Percentiles rank a stretch among this genome's conserved stretches.
Conservation (phyloP, 2,329 filamentous ascomycete species). For the Raffaelea ambrosiae region DNA sequence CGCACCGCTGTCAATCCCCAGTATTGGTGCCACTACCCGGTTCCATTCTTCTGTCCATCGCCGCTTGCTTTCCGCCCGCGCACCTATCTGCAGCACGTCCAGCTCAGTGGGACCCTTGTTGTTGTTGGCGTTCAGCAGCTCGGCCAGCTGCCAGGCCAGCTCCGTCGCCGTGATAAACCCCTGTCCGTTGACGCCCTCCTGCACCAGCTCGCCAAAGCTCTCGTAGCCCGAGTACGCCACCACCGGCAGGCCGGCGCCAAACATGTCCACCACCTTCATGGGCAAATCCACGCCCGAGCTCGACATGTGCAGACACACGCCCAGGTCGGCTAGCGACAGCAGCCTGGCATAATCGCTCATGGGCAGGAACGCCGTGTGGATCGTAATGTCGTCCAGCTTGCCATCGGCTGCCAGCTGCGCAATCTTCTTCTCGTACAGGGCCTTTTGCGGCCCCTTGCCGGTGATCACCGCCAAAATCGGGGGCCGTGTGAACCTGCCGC, state of each 20-base stretch:
- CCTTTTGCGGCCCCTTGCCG: slow-evolving; percentile 80
- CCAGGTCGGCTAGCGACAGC: slow-evolving; percentile 78
- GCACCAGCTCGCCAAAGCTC: slow-evolving; percentile 85
- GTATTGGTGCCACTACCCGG: slow-evolving; percentile 63
- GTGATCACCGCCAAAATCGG: slow-evolving; percentile 90
- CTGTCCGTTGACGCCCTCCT: slow-evolving; percentile 74
- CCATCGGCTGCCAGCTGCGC: slow-evolving; percentile 48
- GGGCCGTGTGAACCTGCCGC: slow-evolving; percentile 22
- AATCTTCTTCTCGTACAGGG: slow-evolving; percentile 63
- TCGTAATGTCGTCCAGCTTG: slow-evolving; percentile 62
- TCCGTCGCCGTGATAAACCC: slow-evolving; percentile 70
- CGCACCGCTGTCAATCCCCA: slow-evolving; percentile 38
- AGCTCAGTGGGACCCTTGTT: slow-evolving; percentile 35
- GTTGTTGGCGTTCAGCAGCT: slow-evolving; percentile 45
- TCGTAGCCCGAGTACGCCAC: slow-evolving; percentile 79
- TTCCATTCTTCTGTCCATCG: slow-evolving; percentile 96
- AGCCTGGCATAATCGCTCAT: slow-evolving; percentile 77
- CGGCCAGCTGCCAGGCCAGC: slow-evolving; percentile 52
- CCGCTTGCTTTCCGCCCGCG: slow-evolving; percentile 61
- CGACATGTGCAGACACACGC: slow-evolving; percentile 85
- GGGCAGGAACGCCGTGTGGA: slow-evolving; percentile 78
- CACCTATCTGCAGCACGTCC: slow-evolving; percentile 55
- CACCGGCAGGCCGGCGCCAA: slow-evolving; percentile 86
- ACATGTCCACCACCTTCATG: slow-evolving; percentile 99
- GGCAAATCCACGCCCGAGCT: slow-evolving; percentile 92